Conservation (phyloP, 805 yeast genomes). For the Zygoascus biomembranicola region DNA sequence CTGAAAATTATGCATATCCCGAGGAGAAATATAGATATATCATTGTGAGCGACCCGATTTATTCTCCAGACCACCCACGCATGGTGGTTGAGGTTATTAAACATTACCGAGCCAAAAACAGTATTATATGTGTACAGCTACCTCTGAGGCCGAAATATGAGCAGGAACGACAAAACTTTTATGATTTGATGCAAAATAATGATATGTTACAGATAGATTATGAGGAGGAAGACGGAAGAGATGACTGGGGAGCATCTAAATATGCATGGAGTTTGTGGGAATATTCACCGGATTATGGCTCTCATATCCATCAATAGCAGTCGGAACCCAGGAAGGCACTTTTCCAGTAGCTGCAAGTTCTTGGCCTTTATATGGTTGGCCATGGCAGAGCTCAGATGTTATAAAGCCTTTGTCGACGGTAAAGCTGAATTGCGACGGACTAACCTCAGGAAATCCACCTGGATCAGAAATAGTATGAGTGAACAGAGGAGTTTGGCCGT, state of each 20-base stretch:
- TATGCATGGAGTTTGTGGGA: conserved; percentile 30
- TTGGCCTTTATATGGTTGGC: not conserved
- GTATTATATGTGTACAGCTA: conserved; percentile 57
- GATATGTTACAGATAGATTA: conserved; percentile 30
- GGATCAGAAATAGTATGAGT: conserved; percentile 38
- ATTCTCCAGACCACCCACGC: conserved; percentile 71
- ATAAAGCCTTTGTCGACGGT: conserved; percentile 44
- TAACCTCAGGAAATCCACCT: conserved; percentile 16
- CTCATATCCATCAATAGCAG: conserved; percentile 4
- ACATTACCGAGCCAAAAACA: conserved; percentile 32
- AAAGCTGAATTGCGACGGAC: conserved; percentile 24
- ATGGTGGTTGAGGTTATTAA: conserved; percentile 58
- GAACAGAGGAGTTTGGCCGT: conserved; percentile 70
- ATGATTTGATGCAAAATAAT: conserved; percentile 40
- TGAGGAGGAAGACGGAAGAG: conserved; percentile 56
- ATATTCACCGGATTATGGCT: not conserved
- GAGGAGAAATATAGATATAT: conserved; percentile 44
- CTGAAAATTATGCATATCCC: conserved; percentile 27
- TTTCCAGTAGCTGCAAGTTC: not conserved
- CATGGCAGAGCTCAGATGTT: not conserved
- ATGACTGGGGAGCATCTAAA: conserved; percentile 66
- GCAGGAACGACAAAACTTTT: conserved; percentile 51
- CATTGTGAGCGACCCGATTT: conserved; percentile 80
- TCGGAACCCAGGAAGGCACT: conserved; percentile 5
- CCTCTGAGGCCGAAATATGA: conserved; percentile 68